Conservation (phyloP, 805 yeast species). For the Lipomyces starkeyi region DNA sequence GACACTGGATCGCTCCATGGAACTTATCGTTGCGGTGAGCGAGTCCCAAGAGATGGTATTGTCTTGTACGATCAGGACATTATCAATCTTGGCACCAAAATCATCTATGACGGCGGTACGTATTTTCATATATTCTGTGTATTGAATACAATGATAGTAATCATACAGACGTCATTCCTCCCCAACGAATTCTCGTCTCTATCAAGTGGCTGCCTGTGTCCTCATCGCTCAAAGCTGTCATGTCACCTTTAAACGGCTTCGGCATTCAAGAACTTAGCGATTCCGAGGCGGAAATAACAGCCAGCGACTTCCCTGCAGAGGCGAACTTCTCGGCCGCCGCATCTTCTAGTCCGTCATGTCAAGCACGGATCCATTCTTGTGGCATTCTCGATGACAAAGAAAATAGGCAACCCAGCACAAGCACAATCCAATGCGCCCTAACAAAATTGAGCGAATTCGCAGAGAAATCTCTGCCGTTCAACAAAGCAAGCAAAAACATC, state of each 20-base stretch:
- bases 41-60: neutral
- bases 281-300: conserved; percentile 4
- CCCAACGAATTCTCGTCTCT: conserved; percentile 3
- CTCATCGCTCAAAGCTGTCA: neutral
- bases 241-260: neutral
- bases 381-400: neutral
- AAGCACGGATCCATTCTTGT: neutral
- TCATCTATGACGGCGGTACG: conserved; percentile 7
- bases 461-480: neutral
- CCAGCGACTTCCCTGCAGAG: neutral
- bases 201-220: conserved; percentile 1
- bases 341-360: neutral
- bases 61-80: conserved; percentile 5
- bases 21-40: conserved; percentile 15
- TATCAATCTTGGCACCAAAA: conserved; percentile 12
- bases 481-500: neutral
- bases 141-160: neutral
- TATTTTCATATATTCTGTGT: neutral
- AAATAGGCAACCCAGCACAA: neutral
- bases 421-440: neutral
- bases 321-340: neutral
- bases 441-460: neutral
- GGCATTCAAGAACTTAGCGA: conserved; percentile 1
- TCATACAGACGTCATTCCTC: neutral
- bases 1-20: conserved; percentile 18